Conservation (phyloP, 176 grass and related monocot species). For the Microstegium vimineum region DNA sequence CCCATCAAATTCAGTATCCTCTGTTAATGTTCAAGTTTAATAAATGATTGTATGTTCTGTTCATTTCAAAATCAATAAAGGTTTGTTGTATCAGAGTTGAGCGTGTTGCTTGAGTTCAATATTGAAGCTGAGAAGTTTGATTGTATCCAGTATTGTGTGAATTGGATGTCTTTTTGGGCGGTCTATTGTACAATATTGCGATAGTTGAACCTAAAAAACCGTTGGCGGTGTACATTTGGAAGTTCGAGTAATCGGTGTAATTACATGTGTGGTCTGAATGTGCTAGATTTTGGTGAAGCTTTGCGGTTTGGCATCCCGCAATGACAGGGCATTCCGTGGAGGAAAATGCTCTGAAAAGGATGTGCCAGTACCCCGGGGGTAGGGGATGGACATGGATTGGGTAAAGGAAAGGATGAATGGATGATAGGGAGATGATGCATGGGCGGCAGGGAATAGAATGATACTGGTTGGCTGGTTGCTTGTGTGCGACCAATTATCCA, state of each 20-base stretch:
- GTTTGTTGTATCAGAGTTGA: background rate
- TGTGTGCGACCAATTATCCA: background rate
- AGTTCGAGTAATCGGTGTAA: background rate
- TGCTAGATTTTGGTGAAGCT: conserved; percentile 3
- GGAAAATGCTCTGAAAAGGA: conserved; percentile 16
- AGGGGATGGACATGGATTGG: background rate
- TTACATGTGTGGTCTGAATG: background rate
- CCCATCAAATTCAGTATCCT: background rate
- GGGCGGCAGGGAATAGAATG: background rate
- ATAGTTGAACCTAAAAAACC: background rate
- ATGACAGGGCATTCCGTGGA: background rate
- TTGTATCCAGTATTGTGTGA: background rate
- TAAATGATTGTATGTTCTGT: background rate
- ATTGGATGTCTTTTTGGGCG: background rate
- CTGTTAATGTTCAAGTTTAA: conserved; percentile 17
- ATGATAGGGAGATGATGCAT: background rate
- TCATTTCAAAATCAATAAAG: background rate
- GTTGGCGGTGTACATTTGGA: background rate
- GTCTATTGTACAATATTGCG: background rate
- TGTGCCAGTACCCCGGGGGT: background rate
- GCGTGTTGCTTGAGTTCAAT: background rate
- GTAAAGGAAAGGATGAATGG: background rate
- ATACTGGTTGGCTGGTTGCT: background rate
- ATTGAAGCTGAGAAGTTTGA: background rate
- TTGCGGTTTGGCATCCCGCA: background rate